These are phyloP conservation scores for Coemansia sp. DNA, from an alignment of 371 early-diverging fungal genomes.

Conservation along the genomic window DNA sequence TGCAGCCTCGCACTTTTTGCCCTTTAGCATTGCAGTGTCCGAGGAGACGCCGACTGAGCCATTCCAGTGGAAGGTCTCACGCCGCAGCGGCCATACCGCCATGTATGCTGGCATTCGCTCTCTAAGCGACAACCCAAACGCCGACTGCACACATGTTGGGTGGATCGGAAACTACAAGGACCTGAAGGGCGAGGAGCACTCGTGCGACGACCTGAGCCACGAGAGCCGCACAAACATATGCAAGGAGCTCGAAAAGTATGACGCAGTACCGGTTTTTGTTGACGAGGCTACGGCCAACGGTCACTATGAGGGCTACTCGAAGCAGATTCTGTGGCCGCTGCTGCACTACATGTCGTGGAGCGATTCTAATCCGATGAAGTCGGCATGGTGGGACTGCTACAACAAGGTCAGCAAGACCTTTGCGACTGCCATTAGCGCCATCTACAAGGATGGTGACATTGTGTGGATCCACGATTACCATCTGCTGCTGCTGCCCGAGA, in stretches of 20 bases:
- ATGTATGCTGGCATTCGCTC: slow-evolving; percentile 55
- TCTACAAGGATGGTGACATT: slow-evolving; percentile 78
- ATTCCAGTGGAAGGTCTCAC: slow-evolving; percentile 44
- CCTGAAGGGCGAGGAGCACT: slow-evolving; percentile 42
- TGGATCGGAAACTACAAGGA: slow-evolving; percentile 50
- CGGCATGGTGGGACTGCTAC: slow-evolving; percentile 75
- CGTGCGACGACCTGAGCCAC: slow-evolving; percentile 31
- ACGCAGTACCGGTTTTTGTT: slow-evolving; percentile 65
- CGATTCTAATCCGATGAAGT: slow-evolving; percentile 61
- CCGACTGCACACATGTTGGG: slow-evolving; percentile 38
- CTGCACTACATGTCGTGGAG: slow-evolving; percentile 92
- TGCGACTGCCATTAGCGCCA: slow-evolving; percentile 69
- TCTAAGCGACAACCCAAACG: slow-evolving; percentile 34
- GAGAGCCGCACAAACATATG: slow-evolving; percentile 42
- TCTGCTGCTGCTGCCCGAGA: slow-evolving; percentile 87
- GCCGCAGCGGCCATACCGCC: slow-evolving; percentile 53
- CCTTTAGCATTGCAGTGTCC: slow-evolving; percentile 39
- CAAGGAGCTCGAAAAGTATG: slow-evolving; percentile 35
- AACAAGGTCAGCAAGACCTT: slow-evolving; percentile 76
- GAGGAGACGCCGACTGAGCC: slow-evolving; percentile 43
- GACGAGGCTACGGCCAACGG: slow-evolving; percentile 56
- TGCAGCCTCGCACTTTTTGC: slow-evolving; percentile 47
- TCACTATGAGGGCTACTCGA: slow-evolving; percentile 76
- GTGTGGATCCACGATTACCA: slow-evolving; percentile 99
- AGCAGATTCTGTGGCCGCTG: slow-evolving; percentile 90